Evolutionary conservation across 352 stramenopile species (phyloP), one percentile per base, ranked within the genome.

Genomic region (Phytophthora hybrid): DNA sequence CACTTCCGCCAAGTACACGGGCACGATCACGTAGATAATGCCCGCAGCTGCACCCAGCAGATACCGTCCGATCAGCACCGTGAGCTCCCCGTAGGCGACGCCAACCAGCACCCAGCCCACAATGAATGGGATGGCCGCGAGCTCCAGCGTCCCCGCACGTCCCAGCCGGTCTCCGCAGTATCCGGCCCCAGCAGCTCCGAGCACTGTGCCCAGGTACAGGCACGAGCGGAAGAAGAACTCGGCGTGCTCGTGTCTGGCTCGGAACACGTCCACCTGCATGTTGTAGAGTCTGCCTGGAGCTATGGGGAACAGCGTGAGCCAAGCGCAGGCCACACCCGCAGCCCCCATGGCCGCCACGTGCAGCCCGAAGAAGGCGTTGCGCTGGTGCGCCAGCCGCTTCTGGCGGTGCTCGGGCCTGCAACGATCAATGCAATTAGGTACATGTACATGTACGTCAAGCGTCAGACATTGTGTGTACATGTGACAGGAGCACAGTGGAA

Each of bases 181-280:
- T 9, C 85, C 88, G 26, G 77, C 84, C 5, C 63, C 58, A 1
- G 87, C 78, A 10, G 89, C 87, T 29, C 89, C 89, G 26, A 94
- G 70, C 8, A 95, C 72, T 1, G 72, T 84, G 37, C 87, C 89
- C 16, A 95, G 73, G 41, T 86, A 84, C 21, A 93, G 66, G 57
- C 88, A 93, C 39, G 86, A 80, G 41, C 77, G 74, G 63, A 87
- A 88, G 68, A 92, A 95, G 73, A 93, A 95, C 46, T 77, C 76
- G 26, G 89, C 73, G 63, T 93, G 85, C 49, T 79, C 79, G 65
- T 94, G 85, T 69, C 78, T 81, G n/a, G 80, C 85, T 77, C 76
- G 82, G 68, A 95, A 95, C 16, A 94, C 80, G 64, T 95, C 87
- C 55, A 95, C 85, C 70, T 95, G 87, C 75, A 95, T 93, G 71